Evolutionary conservation across 2,329 filamentous ascomycete species (phyloP), one percentile per base, ranked within the genome.

Genomic region (Colletotrichum euphorbiae): DNA sequence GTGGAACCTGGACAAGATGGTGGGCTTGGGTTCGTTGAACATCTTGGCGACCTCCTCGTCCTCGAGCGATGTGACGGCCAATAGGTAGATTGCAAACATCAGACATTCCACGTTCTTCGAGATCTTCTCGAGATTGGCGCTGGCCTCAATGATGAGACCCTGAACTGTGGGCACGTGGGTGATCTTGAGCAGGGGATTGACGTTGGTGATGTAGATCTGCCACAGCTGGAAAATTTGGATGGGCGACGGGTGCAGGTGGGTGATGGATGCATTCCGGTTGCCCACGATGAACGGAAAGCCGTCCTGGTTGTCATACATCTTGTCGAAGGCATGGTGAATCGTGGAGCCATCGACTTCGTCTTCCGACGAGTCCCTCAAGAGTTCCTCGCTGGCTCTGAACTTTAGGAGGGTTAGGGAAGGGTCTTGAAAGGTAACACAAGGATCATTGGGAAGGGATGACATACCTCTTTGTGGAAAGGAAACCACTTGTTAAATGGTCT

Each of bases 161-260:
- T 92, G 90, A 1, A 92, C 78, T 1, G 85, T 91, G 0, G 89
- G 89, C 0, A 87, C 85, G 73, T 93, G 90, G 0, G 88, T 90
- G 63, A 92, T 82, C 73, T 91, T 92, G 52, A 91, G 81, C 6
- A 93, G 75, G 0, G 90, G 89, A 71, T 92, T 89, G 71, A 92
- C 87, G 72, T 91, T 91, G 70, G 89, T 86, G 46, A 92, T 83
- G 74, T 91, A 93, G 15, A 87, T 83, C 76, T 92, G 89, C 90
- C 90, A 93, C 17, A 90, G 80, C 71, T 87, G 84, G 67, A 90
- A 85, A 60, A 89, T 89, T 66, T 89, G 86, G 19, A 89, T 84
- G 24, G 85, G 80, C 2, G 84, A 75, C 9, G 88, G 88, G 70
- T 89, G 87, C 15, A 80, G 76, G 55, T 80, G 78, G 3, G 83